These are phyloP conservation scores for Phialophora verrucosa DNA, from an alignment of 2,329 filamentous ascomycete species.

Conservation along the genomic window DNA sequence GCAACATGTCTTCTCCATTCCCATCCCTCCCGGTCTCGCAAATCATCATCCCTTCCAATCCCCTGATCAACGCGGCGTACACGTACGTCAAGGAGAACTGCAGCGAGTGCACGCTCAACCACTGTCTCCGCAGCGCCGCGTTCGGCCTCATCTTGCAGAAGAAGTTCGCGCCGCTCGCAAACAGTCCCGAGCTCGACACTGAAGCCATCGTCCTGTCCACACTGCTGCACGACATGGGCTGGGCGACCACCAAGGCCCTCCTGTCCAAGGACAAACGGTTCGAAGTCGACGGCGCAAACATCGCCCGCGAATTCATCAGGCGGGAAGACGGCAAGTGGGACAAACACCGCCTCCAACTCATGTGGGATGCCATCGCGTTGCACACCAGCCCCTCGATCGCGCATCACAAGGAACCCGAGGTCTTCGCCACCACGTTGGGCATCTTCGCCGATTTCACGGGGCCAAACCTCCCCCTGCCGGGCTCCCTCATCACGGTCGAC, in stretches of 20 bases:
- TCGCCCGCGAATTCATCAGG: conserved; percentile 48
- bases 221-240: conserved; percentile 44
- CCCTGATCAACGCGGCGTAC: conserved; percentile 27
- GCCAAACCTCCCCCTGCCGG: conserved; percentile 33
- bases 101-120: conserved; percentile 30
- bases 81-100: conserved; percentile 28
- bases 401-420: conserved; percentile 38
- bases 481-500: conserved; percentile 40
- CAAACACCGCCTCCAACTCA: conserved; percentile 51
- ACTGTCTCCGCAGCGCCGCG: conserved; percentile 28
- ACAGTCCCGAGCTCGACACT: conserved; percentile 40
- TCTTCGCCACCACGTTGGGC: conserved; percentile 29
- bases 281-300: conserved; percentile 58
- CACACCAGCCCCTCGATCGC: conserved; percentile 39
- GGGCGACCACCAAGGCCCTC: conserved; percentile 46
- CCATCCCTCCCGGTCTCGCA: conserved; percentile 48
- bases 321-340: conserved; percentile 44
- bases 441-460: conserved; percentile 37
- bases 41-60: conserved; percentile 42
- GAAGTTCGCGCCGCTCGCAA: conserved; percentile 26
- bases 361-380: conserved; percentile 59
- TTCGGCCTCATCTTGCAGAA: conserved; percentile 51
- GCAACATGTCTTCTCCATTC: conserved; percentile 26
- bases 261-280: conserved; percentile 55
- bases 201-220: conserved; percentile 29